Base-by-base conservation (phyloP, 83 land plant genomes). In the Picea engelmannii region DNA sequence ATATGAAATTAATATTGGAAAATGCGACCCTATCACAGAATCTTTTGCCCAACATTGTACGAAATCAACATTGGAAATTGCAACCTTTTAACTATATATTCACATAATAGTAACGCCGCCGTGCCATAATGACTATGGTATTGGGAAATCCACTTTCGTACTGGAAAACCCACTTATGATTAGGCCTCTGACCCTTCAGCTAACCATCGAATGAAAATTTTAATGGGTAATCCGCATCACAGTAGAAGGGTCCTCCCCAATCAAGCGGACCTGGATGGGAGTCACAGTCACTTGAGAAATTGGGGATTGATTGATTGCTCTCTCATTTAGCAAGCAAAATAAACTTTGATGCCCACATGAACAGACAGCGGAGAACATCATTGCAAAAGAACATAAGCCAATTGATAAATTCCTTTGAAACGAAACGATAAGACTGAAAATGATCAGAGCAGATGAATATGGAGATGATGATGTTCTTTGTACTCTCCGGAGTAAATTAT, bases 261-360 rank as follows among this genome's bases (percentile, higher is more conserved):
- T 44, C 9, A 44, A 44, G 47, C 9, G 4, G 20, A 7, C 15
- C 1, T 24, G 38, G 31, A 10, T 21, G 16, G 42, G 11, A 44
- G 47, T 73, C 27, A 42, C 6, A 47, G 47, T 44, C 47, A 6
- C 47, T 44, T 44, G 47, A 44, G 47, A 44, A 44, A 44, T 44
- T 44, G 47, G 76, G 13, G 59, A 73, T n/a, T 73, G 76, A 73
- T 73, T 73, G 76, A 73, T 73, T 23, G 11, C 23, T 42, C 47
- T 21, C 58, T 73, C 59, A 17, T 18, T 70, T 18, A 44, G 6
- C 47, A 44, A 6, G 0, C 47, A 8, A 44, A 44, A 44, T 44
- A 44, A 44, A 44, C 8, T 6, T 44, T 44, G 20, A 71, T 17
- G 55, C n/a, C n/a, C 44, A 17, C 44, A 35, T 35, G 7, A n/a